These are phyloP conservation scores for Penicillium digitatum DNA, from an alignment of 2,329 filamentous ascomycete species.

Conservation along the genomic window DNA sequence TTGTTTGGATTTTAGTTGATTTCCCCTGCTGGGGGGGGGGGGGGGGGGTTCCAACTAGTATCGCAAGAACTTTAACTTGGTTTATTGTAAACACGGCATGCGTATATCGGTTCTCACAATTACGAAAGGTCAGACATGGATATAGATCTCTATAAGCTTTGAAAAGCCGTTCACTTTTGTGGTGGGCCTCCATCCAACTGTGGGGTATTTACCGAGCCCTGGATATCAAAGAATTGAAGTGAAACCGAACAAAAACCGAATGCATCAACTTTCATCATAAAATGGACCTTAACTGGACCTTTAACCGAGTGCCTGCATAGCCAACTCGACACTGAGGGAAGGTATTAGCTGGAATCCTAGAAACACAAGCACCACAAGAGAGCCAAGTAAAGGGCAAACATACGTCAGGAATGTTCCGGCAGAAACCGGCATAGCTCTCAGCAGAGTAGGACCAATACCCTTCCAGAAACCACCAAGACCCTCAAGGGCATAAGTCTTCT, in stretches of 20 bases:
- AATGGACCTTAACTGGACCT: neutral
- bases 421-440: slow-evolving; percentile 95
- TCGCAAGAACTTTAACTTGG: slow-evolving; percentile 12
- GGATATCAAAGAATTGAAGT: slow-evolving; percentile 21
- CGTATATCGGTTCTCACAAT: neutral
- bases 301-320: slow-evolving; percentile 46
- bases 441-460: slow-evolving; percentile 81
- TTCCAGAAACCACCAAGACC: slow-evolving; percentile 88
- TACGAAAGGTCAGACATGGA: neutral
- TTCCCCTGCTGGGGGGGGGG: too few species aligned
- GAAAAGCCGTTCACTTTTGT: slow-evolving; percentile 6
- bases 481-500: slow-evolving; percentile 71
- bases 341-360: slow-evolving; percentile 8
- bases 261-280: slow-evolving; percentile 10
- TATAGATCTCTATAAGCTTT: neutral
- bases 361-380: neutral
- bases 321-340: slow-evolving; percentile 42
- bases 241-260: slow-evolving; percentile 7
- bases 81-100: neutral
- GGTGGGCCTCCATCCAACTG: slow-evolving; percentile 4
- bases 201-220: slow-evolving; percentile 9
- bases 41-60: slow-evolving; percentile 8
- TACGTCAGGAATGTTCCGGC: slow-evolving; percentile 92
- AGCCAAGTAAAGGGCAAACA: slow-evolving; percentile 18
- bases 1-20: neutral